phyloP scores from a whole-genome alignment of 352 stramenopile genomes.

The Phytophthora cryptogea region DNA sequence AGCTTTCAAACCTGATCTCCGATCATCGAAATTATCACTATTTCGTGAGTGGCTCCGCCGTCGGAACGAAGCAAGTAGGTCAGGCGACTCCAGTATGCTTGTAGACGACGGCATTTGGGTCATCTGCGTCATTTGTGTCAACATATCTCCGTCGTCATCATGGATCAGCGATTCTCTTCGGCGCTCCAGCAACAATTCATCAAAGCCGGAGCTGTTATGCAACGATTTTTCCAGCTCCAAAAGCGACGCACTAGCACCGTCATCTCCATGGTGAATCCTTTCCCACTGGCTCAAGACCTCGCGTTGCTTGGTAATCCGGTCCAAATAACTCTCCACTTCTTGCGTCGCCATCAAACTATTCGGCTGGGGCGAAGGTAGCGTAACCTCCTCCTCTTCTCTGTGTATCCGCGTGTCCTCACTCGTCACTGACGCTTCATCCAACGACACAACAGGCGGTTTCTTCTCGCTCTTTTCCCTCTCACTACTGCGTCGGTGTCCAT shows the following conservation, averaged over 20 bases:
- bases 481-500: neutral
- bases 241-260: slow-evolving; percentile 15
- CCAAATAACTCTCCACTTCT: slow-evolving; percentile 56
- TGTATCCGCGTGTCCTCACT: slow-evolving; percentile 1
- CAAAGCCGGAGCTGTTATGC: slow-evolving; percentile 26
- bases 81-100: slow-evolving; percentile 40
- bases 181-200: slow-evolving; percentile 27
- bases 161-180: slow-evolving; percentile 22
- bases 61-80: slow-evolving; percentile 36
- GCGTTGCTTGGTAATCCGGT: slow-evolving; percentile 54
- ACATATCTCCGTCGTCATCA: slow-evolving; percentile 22
- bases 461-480: slow-evolving; percentile 12
- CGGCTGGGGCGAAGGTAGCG: slow-evolving; percentile 5
- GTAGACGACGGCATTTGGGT: slow-evolving; percentile 36
- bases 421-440: slow-evolving; percentile 21
- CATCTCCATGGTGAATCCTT: slow-evolving; percentile 21
- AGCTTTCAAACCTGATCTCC: slow-evolving; percentile 13
- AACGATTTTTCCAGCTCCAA: slow-evolving; percentile 32
- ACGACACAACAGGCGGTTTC: slow-evolving; percentile 4
- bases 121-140: slow-evolving; percentile 40
- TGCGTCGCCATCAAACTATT: slow-evolving; percentile 48
- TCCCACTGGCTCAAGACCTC: slow-evolving; percentile 57
- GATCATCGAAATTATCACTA: slow-evolving; percentile 12
- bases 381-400: neutral
- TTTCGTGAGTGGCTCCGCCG: slow-evolving; percentile 6